Evolutionary conservation across 2,329 filamentous ascomycete genomes (phyloP).

Genomic region (Colletotrichum aenigma): DNA sequence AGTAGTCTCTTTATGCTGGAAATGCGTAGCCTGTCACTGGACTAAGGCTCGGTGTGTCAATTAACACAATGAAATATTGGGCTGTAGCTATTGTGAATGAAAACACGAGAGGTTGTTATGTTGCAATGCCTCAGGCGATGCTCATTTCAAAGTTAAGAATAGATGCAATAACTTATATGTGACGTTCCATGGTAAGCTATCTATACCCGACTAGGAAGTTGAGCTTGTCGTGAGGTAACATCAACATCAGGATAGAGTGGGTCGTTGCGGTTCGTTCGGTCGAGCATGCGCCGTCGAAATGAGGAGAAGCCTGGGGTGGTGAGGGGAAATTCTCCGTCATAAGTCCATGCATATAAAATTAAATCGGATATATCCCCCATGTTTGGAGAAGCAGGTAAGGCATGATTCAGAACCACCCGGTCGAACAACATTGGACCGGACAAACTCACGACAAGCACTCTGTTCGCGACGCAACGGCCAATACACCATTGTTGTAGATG

Average conservation of each 20-base stretch:
- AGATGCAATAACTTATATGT: background rate
- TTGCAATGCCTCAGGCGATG: too few relatives aligned
- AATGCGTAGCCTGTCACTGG: too few relatives aligned
- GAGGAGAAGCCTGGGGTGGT: background rate
- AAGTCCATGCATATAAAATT: background rate
- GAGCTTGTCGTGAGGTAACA: background rate
- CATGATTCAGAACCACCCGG: background rate
- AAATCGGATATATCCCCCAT: background rate
- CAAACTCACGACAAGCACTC: rapidly evolving
- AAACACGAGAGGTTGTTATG: too few relatives aligned
- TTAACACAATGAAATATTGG: rapidly evolving
- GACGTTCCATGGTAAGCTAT: background rate
- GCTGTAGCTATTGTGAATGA: rapidly evolving
- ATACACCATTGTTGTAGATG: rapidly evolving
- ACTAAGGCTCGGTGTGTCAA: too few relatives aligned
- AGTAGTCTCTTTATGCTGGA: rapidly evolving
- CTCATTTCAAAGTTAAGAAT: too few relatives aligned
- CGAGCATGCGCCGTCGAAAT: background rate
- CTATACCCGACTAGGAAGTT: background rate
- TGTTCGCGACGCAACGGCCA: background rate
- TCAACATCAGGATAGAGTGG: background rate
- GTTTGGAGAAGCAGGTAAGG: rapidly evolving
- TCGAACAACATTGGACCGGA: background rate
- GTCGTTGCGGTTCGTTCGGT: rapidly evolving
- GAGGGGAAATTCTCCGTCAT: background rate